Base-by-base conservation (phyloP, 1,284 basidiomycete genomes). In the Tilletia caries region DNA sequence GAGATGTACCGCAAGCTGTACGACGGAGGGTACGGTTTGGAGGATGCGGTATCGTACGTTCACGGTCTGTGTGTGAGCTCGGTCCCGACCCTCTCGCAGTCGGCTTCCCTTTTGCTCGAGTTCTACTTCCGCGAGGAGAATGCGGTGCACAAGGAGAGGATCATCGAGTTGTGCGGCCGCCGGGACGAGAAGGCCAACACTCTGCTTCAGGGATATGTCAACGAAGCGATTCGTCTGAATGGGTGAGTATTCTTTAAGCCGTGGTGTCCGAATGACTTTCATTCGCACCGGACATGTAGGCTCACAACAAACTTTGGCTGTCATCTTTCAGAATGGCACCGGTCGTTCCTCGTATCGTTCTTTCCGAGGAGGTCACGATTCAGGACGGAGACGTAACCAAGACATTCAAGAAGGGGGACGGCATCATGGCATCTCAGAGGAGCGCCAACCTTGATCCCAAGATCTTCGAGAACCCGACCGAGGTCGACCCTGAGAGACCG, bases 1-100 rank as follows among this genome's bases (percentile, higher is more conserved):
- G 58, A 62, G 58, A 62, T 62, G 58, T 62, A 62, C 32, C 27
- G 32, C 29, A 62, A 62, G 32, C 58, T 62, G 29, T 29, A 62
- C 32, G 58, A 62, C 4, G 32, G 20, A 8, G 58, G 32, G 15
- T 62, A 34, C 58, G 23, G 34, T 3, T 18, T 34, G 10, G 58
- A 2, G 1, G 58, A 62, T 37, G 58, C 58, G 4, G 20, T 62
- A 2, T 62, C 58, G 32, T 62, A 62, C 58, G 58, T 62, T 8
- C 58, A 62, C 33, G 58, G 58, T 20, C 58, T 62, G 13, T 62
- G 27, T 4, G 58, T 62, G 27, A 62, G 58, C 58, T 62, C 58
- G 58, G 58, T 62, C 4, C 58, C 58, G 4, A 62, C 58, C 29
- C 29, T 62, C 58, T 34, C 32, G 32, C 58, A 62, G 5, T 62